Base-by-base conservation (phyloP, 1,284 basidiomycete species). In the Sporisorium iseilematis-ciliati region DNA sequence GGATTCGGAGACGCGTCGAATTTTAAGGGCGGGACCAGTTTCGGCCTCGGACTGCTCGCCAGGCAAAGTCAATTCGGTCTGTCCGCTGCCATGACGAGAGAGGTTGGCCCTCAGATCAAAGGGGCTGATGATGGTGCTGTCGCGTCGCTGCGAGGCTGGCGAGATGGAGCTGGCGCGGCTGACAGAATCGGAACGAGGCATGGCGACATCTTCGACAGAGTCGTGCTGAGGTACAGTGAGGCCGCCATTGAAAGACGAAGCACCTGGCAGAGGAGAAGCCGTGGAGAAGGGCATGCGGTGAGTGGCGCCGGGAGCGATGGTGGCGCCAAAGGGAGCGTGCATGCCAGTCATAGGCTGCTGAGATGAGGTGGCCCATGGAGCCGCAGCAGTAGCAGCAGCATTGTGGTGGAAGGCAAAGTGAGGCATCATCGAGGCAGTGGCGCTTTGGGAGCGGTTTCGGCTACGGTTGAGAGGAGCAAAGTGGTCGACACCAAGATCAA, bases 401-500 rank as follows among this genome's bases (percentile, higher is more conserved):
- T 60, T 40, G 16, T 41, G 49, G n/a, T 33, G 33, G 10, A 64
- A 56, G 21, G 45, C 48, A 40, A 65, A 57, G 45, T 57, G 59
- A 49, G 65, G 70, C 60, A 67, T 56, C 20, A 57, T 57, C 0
- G 63, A 50, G 18, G 65, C 52, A 14, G 72, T 59, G 40, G 43
- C 57, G 42, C 73, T 76, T n/a, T 76, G 68, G 8, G 68, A 72
- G 4, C 64, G 68, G 26, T 68, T 67, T 12, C 73, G 68, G 31
- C 43, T 51, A 21, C 68, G 66, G 31, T 23, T 58, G 45, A 63
- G 45, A 29, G 57, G 29, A 7, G 58, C 62, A 42, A 63, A 63
- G 25, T 52, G 58, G 31, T 72, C 59, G 45, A 58, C 58, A 16
- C 65, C 65, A 14, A 69, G 65, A 18, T 69, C 63, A 35, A 76